A percentile compares a stretch with the other conserved stretches of the same genome.
phyloP scores from a whole-genome alignment of 306 rosid species.

The Sophora flavescens region DNA sequence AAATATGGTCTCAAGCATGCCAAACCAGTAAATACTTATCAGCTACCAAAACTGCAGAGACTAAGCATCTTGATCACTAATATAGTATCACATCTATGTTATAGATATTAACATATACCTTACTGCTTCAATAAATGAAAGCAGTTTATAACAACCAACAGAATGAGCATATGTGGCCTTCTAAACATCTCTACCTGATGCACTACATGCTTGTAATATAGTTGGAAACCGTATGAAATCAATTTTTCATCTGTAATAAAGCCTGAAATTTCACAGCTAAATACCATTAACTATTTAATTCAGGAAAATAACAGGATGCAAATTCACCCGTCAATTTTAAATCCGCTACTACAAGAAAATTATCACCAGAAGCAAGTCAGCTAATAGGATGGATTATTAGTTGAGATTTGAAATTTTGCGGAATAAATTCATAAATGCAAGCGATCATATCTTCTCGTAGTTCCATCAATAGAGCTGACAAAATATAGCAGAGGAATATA shows the following conservation, averaged over 20 bases:
- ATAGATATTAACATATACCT: conserved; percentile 57
- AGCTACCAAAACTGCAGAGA: conserved; percentile 36
- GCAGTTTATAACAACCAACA: conserved; percentile 90
- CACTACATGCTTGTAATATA: conserved; percentile 90
- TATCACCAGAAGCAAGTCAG: conserved; percentile 39
- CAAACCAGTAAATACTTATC: conserved; percentile 42
- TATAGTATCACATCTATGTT: conserved; percentile 27
- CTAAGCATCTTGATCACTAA: conserved; percentile 27
- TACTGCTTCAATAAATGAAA: conserved; percentile 87
- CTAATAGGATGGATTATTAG: conserved; percentile 21
- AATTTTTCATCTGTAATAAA: conserved; percentile 87
- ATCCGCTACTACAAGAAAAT: conserved; percentile 21
- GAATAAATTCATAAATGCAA: conserved; percentile 41
- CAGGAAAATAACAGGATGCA: conserved; percentile 35
- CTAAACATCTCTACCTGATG: conserved; percentile 92
- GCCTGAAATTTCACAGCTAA: conserved; percentile 59
- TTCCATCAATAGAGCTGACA: conserved; percentile 23
- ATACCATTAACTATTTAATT: conserved; percentile 35
- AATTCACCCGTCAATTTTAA: conserved; percentile 32
- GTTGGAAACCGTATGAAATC: conserved; percentile 92
- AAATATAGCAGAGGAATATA: conserved; percentile 33
- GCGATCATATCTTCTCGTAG: conserved; percentile 21
- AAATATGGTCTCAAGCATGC: conserved; percentile 38
- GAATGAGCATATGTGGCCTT: conserved; percentile 96
- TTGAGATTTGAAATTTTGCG: conserved; percentile 27